These are phyloP conservation scores for Leucocoprinus leucothites DNA, from an alignment of 768 basidiomycete species.

Conservation along the genomic window DNA sequence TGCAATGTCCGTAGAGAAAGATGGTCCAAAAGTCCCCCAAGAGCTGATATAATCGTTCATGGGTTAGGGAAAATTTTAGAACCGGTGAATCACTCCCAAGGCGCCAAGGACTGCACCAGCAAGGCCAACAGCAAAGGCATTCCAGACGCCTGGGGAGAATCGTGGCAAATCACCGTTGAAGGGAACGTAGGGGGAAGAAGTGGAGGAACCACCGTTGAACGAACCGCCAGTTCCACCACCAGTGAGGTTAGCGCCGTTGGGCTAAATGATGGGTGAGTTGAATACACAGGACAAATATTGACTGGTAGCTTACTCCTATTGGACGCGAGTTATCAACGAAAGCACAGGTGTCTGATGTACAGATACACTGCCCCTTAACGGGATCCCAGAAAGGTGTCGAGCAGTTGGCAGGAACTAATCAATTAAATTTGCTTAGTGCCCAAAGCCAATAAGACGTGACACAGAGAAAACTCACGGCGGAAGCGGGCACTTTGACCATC, in stretches of 20 bases:
- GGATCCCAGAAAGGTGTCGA: conserved; percentile 85
- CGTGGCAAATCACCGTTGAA: conserved; percentile 40
- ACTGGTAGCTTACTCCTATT: conserved; percentile 12
- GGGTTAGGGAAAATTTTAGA: conserved; percentile 11
- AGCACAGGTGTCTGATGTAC: conserved; percentile 50
- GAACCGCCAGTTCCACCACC: conserved; percentile 16
- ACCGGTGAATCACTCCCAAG: conserved; percentile 20
- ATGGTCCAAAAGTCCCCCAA: neutral
- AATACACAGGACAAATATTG: neutral
- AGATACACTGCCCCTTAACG: conserved; percentile 60
- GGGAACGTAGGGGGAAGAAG: conserved; percentile 38
- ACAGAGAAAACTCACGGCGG: conserved; percentile 43
- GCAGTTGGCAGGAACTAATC: conserved; percentile 63
- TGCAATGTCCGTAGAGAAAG: neutral
- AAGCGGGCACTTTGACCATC: conserved; percentile 44
- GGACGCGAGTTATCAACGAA: conserved; percentile 59
- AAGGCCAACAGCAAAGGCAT: conserved; percentile 32
- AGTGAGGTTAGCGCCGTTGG: conserved; percentile 14
- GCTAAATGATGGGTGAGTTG: conserved; percentile 2
- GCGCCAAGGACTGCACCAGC: conserved; percentile 35
- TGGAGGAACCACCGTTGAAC: conserved; percentile 5
- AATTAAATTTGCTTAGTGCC: neutral
- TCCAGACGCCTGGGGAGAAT: conserved; percentile 30
- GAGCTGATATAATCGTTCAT: neutral
- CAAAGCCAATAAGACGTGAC: neutral